A percentile compares a stretch with the other conserved stretches of the same genome.
Conservation (phyloP, 192 early-diverging fungal genomes). For the Mortierella hygrophila region DNA sequence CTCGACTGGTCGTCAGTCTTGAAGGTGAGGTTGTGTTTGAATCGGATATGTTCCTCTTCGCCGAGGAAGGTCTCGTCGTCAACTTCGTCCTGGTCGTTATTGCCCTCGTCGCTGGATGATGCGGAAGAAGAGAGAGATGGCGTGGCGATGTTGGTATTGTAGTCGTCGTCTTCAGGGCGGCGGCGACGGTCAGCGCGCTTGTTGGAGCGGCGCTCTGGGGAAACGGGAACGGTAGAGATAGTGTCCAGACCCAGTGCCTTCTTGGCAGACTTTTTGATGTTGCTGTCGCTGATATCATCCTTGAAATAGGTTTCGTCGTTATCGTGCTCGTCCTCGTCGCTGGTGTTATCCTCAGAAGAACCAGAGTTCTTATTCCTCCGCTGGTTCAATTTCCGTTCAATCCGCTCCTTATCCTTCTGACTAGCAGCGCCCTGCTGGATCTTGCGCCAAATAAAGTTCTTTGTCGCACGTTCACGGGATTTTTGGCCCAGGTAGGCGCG, state of each 20-base stretch:
- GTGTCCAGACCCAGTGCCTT: neutral
- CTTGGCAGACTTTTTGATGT: constrained; percentile 3
- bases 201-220: constrained; percentile 25
- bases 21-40: constrained; percentile 53
- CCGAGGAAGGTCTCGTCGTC: neutral
- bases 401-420: constrained; percentile 16
- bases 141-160: neutral
- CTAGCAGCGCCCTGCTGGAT: constrained; percentile 4
- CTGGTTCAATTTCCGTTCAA: constrained; percentile 9
- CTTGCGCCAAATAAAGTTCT: constrained; percentile 25
- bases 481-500: constrained; percentile 12
- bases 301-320: neutral
- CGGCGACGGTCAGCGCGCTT: constrained; percentile 34
- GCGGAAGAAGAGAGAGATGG: constrained; percentile 6
- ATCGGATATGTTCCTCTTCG: constrained; percentile 33
- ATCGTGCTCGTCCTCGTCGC: neutral
- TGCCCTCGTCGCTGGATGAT: neutral
- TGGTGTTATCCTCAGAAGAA: neutral
- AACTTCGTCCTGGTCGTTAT: neutral
- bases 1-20: constrained; percentile 18
- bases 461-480: constrained; percentile 12
- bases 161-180: constrained; percentile 15
- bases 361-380: constrained; percentile 1
- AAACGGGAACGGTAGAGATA: neutral
- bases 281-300: neutral